Evolutionary conservation across 1,139 yeast species (phyloP), one percentile per base, ranked within the genome.

Genomic region (Geotrichum aggregatum): DNA sequence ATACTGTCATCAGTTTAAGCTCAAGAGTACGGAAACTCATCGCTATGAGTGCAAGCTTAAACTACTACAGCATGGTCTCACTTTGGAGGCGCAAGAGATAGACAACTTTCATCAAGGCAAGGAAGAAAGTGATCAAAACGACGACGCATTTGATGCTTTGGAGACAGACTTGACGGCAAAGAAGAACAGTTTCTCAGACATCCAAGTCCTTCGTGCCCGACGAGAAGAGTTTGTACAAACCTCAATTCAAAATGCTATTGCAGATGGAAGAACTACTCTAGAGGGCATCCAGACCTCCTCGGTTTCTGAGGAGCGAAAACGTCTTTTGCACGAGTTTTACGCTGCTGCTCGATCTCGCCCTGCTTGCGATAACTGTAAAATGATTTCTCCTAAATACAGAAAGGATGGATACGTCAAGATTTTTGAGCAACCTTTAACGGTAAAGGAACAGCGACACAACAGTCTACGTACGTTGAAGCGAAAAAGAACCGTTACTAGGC

Each of bases 371-470:
- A 89, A 89, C 70, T 94, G 99, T 78, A 87, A 89, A 47, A 87
- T 91, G 96, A 87, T 77, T 69, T 88, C 96, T 43, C 98, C 98
- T 52, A 76, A 84, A 42, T 92, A 84, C 76, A 82, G 98, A 74
- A 92, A 91, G 66, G 98, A 94, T 67, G 98, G 98, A 0, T 86
- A 82, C 66, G 80, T 92, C 55, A 94, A 94, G 73, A 82, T 94
- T 58, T 94, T 94, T 63, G 98, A 92, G 72, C 83, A 83, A 59
- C 82, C 95, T 5, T 76, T 94, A 62, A 78, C 78, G 50, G 96
- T 87, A 49, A 87, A 87, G 68, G 96, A 91, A 67, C 54, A 61
- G 11, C 75, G 85, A 55, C 84, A 84, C 70, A 92, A 92, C 73
- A 50, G 47, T 35, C 34, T 46, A 18, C 47, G 42, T 16, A 44